Conservation (phyloP, 768 basidiomycete species). For the Guyanaporus albipodus region DNA sequence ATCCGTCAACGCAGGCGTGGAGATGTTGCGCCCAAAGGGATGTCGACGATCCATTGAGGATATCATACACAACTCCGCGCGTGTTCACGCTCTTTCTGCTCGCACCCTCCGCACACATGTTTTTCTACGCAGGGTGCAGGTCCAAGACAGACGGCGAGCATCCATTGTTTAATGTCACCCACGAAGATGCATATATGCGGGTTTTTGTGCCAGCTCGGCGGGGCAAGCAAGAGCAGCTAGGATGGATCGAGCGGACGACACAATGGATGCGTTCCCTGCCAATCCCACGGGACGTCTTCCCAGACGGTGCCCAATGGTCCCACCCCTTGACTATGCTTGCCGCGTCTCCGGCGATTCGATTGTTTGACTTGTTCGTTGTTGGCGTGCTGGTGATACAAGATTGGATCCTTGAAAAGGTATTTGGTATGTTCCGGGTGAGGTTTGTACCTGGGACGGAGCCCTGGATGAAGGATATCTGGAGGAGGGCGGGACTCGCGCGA, state of each 20-base stretch:
- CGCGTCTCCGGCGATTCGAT: neutral
- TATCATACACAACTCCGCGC: neutral
- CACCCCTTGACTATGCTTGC: neutral
- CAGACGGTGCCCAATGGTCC: neutral
- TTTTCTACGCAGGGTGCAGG: neutral
- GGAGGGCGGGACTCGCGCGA: neutral
- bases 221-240: neutral
- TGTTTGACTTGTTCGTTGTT: neutral
- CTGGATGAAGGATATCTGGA: neutral
- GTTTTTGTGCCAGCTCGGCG: neutral
- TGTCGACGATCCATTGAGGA: neutral
- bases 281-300: neutral
- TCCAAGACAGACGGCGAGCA: neutral
- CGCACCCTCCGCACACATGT: neutral
- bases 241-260: neutral
- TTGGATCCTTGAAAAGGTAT: neutral
- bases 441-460: neutral
- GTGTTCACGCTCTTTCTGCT: neutral
- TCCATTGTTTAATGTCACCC: neutral
- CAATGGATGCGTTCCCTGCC: neutral
- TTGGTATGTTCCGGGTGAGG: neutral
- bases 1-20: neutral
- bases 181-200: neutral
- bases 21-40: neutral
- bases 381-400: neutral